A percentile compares a stretch with the other conserved stretches of the same genome.
These are phyloP conservation scores for Cardamine chenopodiifolia DNA, from an alignment of 345 rosid species.

Conservation along the genomic window DNA sequence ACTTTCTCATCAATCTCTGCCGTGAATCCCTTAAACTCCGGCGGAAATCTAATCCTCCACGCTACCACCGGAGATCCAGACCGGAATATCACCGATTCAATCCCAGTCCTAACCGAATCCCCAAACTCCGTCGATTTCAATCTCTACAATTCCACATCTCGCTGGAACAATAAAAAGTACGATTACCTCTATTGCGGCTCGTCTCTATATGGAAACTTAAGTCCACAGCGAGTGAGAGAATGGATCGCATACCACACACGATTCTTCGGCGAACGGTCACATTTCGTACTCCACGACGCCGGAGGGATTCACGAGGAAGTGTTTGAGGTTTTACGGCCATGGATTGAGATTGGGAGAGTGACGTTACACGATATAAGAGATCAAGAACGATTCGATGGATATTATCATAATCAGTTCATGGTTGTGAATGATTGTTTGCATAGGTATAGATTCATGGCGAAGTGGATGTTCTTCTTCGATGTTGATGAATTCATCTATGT, in stretches of 20 bases:
- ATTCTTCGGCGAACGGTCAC: constrained; percentile 71
- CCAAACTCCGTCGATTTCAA: constrained; percentile 50
- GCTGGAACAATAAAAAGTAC: constrained; percentile 49
- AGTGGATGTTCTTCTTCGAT: constrained; percentile 95
- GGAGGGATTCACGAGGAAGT: constrained; percentile 83
- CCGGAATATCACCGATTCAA: constrained; percentile 60
- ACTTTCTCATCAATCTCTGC: constrained; percentile 52
- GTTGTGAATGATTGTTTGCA: constrained; percentile 91
- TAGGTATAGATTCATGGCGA: constrained; percentile 67
- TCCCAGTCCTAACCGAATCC: constrained; percentile 54
- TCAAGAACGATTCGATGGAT: constrained; percentile 92
- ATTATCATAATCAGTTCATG: constrained; percentile 93
- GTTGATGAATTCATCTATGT: constrained; percentile 78
- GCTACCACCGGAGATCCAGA: constrained; percentile 70
- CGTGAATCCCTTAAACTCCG: constrained; percentile 62
- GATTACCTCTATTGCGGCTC: constrained; percentile 91
- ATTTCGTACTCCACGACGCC: constrained; percentile 86
- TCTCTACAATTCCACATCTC: constrained; percentile 39
- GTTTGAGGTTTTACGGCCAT: constrained; percentile 72
- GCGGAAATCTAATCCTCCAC: constrained; percentile 66
- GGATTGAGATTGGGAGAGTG: constrained; percentile 89
- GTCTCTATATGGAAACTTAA: constrained; percentile 69
- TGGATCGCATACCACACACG: constrained; percentile 87
- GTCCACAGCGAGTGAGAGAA: constrained; percentile 82
- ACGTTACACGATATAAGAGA: constrained; percentile 77